These are phyloP conservation scores for Leishmania turanica DNA, from an alignment of 208 protist species.

Conservation along the genomic window DNA sequence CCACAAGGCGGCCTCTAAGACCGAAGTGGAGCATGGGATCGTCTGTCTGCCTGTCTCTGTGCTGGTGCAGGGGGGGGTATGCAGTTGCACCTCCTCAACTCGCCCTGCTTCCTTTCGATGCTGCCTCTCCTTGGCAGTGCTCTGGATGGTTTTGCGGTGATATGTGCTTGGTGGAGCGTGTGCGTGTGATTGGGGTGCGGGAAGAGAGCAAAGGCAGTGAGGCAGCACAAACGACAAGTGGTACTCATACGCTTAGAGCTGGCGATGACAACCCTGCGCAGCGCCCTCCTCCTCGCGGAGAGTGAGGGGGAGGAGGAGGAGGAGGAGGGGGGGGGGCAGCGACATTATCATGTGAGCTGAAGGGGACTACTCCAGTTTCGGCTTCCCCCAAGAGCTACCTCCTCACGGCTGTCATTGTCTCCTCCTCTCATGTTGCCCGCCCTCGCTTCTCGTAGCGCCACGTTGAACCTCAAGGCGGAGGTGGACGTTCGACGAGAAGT, in stretches of 20 bases:
- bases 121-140: neutral
- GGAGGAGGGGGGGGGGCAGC: neutral
- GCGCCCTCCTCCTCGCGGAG: neutral
- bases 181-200: neutral
- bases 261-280: neutral
- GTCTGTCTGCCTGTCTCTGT: neutral
- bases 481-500: neutral
- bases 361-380: neutral
- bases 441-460: neutral
- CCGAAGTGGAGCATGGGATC: neutral
- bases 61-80: neutral
- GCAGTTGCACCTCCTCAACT: neutral
- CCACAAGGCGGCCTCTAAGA: neutral
- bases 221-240: neutral
- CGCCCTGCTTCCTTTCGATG: neutral
- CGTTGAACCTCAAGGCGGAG: neutral
- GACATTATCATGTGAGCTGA: neutral
- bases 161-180: neutral
- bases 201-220: neutral
- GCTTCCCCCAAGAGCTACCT: neutral
- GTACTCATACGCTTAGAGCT: neutral
- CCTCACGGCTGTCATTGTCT: neutral
- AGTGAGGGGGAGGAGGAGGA: too few relatives aligned
- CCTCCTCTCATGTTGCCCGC: neutral
- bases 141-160: neutral